Base-by-base conservation (phyloP, 2,329 filamentous ascomycete genomes). In the Fusarium sp. region DNA sequence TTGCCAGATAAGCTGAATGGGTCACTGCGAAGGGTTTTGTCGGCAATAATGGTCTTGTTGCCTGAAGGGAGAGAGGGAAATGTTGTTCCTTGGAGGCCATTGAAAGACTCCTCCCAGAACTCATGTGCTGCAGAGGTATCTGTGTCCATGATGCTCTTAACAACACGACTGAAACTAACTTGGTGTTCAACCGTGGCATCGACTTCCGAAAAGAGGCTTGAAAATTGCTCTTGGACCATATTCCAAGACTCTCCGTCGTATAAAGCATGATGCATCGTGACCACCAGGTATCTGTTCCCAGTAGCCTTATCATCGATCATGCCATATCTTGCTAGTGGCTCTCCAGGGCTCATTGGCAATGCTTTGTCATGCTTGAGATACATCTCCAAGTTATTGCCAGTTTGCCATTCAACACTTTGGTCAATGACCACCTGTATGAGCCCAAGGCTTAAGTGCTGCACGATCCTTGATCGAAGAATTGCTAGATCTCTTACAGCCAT, bases 381-480 rank as follows among this genome's bases (percentile, higher is more conserved):
- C 14, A 10, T 19, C 3, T 55, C 44, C 11, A 55, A 7, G 20
- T 40, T 30, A 4, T 49, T 23, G 3, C 30, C 50, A 10, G 49
- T 14, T 40, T 15, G 23, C 56, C 56, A 60, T 4, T 7, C 25
- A 25, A 60, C 22, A 17, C 33, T 4, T 17, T 60, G 30, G 11
- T 50, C 30, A 22, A 60, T 15, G 22, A 60, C 45, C 10, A 50
- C 50, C 22, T 60, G 56, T 32, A 60, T 19, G 23, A 44, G 19
- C 7, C 56, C 56, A 19, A 60, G 17, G 7, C 6, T 50, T 1
- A 33, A 23, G 33, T 55, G 50, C 19, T 60, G 27, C 3, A 60
- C 50, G 13, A 60, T 60, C 37, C 82, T 78, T 0, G 83, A 82
- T 5, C 83, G 78, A 13, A 85, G 72, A 33, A 84, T 82, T 2